phyloP scores from a whole-genome alignment of 352 stramenopile species.

The Pythium chondricola region DNA sequence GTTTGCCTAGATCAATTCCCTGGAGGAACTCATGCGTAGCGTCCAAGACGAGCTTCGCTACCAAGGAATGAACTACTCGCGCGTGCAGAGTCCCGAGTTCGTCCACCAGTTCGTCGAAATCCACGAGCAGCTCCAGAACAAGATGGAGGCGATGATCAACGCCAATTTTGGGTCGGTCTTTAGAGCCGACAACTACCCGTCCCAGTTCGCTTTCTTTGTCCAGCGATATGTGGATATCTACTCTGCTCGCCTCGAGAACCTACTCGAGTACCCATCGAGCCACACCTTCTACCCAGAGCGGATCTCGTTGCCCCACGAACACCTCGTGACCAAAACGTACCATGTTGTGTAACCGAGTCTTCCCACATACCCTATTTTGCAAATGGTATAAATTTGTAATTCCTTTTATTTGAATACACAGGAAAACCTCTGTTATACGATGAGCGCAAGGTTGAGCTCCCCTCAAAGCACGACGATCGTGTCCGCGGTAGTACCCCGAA shows the following conservation, averaged over 20 bases:
- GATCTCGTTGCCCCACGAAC: constrained; percentile 52
- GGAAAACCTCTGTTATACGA: not conserved
- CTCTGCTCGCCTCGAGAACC: constrained; percentile 75
- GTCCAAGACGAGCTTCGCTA: constrained; percentile 51
- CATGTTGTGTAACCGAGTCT: constrained; percentile 9
- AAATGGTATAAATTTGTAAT: not conserved
- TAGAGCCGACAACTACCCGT: constrained; percentile 73
- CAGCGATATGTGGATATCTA: constrained; percentile 88
- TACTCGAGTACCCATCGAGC: constrained; percentile 73
- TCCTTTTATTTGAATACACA: too few species aligned
- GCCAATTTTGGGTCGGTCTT: constrained; percentile 87
- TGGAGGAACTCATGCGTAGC: constrained; percentile 61
- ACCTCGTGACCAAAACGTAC: constrained; percentile 12
- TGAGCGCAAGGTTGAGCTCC: not conserved
- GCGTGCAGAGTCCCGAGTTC: constrained; percentile 45
- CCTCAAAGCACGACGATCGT: not conserved
- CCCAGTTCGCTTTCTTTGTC: constrained; percentile 83
- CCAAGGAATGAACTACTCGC: constrained; percentile 18
- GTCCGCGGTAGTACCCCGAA: not conserved
- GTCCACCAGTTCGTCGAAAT: constrained; percentile 56
- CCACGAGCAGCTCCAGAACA: constrained; percentile 50
- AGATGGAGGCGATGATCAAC: constrained; percentile 82
- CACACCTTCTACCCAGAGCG: constrained; percentile 85
- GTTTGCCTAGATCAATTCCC: constrained; percentile 33
- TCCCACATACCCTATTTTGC: constrained; percentile 6